phyloP scores from a whole-genome alignment of 176 grass and related monocot genomes.

The Lolium rigidum region DNA sequence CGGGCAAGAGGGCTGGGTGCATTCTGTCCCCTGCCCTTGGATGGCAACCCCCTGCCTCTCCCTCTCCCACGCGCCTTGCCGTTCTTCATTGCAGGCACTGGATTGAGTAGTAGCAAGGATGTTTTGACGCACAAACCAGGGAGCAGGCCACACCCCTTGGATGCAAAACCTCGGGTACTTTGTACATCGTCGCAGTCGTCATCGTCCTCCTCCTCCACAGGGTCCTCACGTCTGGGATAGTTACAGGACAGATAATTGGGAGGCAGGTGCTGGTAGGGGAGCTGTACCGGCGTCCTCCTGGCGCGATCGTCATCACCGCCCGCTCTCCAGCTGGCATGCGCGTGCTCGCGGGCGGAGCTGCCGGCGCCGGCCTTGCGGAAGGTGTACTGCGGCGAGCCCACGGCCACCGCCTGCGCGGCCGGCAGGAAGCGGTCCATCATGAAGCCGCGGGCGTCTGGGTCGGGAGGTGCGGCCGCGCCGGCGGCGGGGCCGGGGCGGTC shows the following conservation, averaged over 20 bases:
- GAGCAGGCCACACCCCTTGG: conserved; percentile 89
- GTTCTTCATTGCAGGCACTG: conserved; percentile 69
- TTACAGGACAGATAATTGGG: conserved; percentile 63
- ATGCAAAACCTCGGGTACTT: conserved; percentile 55
- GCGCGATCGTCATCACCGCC: conserved; percentile 38
- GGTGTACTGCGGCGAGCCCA: conserved; percentile 78
- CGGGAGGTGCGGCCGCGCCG: conserved; percentile 14
- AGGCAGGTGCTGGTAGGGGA: conserved; percentile 67
- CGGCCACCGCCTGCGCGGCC: conserved; percentile 81
- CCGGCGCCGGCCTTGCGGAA: conserved; percentile 66
- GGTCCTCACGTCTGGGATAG: conserved; percentile 47
- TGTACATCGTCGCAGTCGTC: conserved; percentile 60
- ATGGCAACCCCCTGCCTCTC: conserved; percentile 7
- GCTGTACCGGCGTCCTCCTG: conserved; percentile 66
- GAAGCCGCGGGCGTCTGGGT: conserved; percentile 54
- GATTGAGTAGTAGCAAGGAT: conserved; percentile 82
- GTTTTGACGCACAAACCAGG: conserved; percentile 75
- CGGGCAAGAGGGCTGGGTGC: conserved; percentile 54
- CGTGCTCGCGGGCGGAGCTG: conserved; percentile 32
- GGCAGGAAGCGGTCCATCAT: conserved; percentile 94
- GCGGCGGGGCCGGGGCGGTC: conserved; percentile 11
- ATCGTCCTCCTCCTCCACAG: conserved; percentile 41
- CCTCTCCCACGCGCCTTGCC: conserved; percentile 16
- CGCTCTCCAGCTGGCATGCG: neutral
- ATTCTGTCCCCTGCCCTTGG: conserved; percentile 38